Conservation (phyloP, 2,329 filamentous ascomycete genomes). For the Zarea fungicola region DNA sequence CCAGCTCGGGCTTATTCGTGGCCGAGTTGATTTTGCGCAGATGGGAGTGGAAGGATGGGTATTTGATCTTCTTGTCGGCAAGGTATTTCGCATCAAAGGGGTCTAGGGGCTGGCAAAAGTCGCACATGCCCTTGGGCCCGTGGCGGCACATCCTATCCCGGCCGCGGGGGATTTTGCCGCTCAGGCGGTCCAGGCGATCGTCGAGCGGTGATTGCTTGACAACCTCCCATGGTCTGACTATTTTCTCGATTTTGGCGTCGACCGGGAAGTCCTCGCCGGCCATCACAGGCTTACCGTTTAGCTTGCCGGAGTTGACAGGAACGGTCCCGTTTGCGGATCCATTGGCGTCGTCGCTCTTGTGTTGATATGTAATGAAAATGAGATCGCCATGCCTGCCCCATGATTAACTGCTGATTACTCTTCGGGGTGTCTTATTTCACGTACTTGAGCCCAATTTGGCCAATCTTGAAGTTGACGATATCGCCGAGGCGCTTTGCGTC, state of each 20-base stretch:
- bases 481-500: conserved; percentile 56
- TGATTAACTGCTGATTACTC: conserved; percentile 21
- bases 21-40: conserved; percentile 91
- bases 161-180: conserved; percentile 80
- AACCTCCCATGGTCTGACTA: conserved; percentile 65
- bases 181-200: conserved; percentile 75
- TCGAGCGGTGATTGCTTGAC: conserved; percentile 85
- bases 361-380: conserved; percentile 77
- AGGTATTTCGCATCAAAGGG: conserved; percentile 88
- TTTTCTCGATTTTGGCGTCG: conserved; percentile 60
- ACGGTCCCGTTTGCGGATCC: conserved; percentile 33
- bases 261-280: conserved; percentile 63
- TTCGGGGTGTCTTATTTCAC: conserved; percentile 15
- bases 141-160: conserved; percentile 92
- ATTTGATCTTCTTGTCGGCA: conserved; percentile 96
- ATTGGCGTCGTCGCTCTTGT: conserved; percentile 39
- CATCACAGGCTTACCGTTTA: conserved; percentile 73
- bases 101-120: conserved; percentile 96
- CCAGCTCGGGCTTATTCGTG: conserved; percentile 92
- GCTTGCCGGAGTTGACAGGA: conserved; percentile 52
- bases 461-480: conserved; percentile 50
- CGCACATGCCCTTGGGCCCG: conserved; percentile 96
- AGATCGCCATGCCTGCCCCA: conserved; percentile 74
- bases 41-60: conserved; percentile 92
- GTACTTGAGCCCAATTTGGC: conserved; percentile 56